Base-by-base conservation (phyloP, 345 rosid genomes). In the Gynandropsis gynandra region DNA sequence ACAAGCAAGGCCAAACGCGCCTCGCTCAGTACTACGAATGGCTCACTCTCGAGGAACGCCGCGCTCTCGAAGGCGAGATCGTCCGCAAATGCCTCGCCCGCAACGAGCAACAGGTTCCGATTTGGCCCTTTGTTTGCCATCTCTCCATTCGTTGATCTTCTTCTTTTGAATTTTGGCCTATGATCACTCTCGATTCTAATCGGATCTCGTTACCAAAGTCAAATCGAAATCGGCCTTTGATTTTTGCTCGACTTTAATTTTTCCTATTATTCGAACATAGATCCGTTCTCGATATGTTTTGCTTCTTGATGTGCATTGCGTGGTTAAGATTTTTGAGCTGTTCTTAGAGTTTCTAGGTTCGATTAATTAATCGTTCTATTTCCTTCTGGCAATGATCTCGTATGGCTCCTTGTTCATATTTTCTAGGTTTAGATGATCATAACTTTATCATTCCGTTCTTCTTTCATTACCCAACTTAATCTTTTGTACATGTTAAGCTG, bases 1-100 rank as follows among this genome's bases (percentile, higher is more conserved):
- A 92, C 86, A 87, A 92, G 71, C 97, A 92, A 75, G 97, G 98
- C 6, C 98, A 92, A 70, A 85, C 98, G 16, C 95, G 95, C 50
- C 83, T 92, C 1, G 97, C 99, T 52, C 99, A 88, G 56, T 88
- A 93, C 74, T 93, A 93, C 67, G 99, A 88, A 50, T 93, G 96
- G 97, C 87, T 93, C 14, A 88, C 90, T 38, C 95, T 88, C 36
- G 99, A 88, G 55, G 99, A 93, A 69, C 83, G 94, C 42, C 95
- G 99, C 10, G 97, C 97, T 36, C 95, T 92, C 18, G 97, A 92
- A 63, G 98, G 97, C 66, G 98, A 92, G 61, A 92, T 87, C 72
- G 98, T 92, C 46, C 96, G 98, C 73, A 92, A 92, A 71, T 92
- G 98, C 69, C 95, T 92, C 67, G 97, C 98, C 29, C 97, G 97